These are phyloP conservation scores for Pythium brachiatum DNA, from an alignment of 352 stramenopile species.

Conservation along the genomic window DNA sequence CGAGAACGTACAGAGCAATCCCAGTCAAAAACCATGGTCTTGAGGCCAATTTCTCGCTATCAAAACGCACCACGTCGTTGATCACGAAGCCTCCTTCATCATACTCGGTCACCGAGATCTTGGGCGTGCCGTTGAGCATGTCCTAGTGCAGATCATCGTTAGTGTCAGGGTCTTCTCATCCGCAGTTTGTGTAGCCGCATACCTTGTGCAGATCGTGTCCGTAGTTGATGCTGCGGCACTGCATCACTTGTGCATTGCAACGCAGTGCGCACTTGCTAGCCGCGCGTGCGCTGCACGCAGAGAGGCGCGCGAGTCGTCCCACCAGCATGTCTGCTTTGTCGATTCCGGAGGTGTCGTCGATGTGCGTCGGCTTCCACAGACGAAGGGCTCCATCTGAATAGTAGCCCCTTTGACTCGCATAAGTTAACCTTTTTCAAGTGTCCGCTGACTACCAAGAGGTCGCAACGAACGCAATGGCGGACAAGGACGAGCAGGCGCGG, in stretches of 20 bases:
- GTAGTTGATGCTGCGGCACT: constrained; percentile 70
- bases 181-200: neutral
- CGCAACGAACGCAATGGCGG: constrained; percentile 5
- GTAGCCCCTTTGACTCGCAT: neutral
- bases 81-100: constrained; percentile 84
- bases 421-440: constrained; percentile 15
- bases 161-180: neutral
- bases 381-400: constrained; percentile 10
- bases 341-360: constrained; percentile 6
- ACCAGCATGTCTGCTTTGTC: constrained; percentile 26
- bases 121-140: constrained; percentile 78
- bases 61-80: constrained; percentile 59
- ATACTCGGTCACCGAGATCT: constrained; percentile 81
- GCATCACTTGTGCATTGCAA: constrained; percentile 18
- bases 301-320: constrained; percentile 26
- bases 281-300: constrained; percentile 6
- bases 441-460: constrained; percentile 1
- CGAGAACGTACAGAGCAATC: neutral
- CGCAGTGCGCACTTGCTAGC: constrained; percentile 3
- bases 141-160: constrained; percentile 37
- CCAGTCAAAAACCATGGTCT: neutral
- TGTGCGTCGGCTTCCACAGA: neutral
- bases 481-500: constrained; percentile 13
- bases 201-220: constrained; percentile 84
- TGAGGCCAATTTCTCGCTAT: neutral